A percentile compares a stretch with the other conserved stretches of the same genome.
phyloP scores from a whole-genome alignment of 345 rosid genomes.

The Theobroma cacao region DNA sequence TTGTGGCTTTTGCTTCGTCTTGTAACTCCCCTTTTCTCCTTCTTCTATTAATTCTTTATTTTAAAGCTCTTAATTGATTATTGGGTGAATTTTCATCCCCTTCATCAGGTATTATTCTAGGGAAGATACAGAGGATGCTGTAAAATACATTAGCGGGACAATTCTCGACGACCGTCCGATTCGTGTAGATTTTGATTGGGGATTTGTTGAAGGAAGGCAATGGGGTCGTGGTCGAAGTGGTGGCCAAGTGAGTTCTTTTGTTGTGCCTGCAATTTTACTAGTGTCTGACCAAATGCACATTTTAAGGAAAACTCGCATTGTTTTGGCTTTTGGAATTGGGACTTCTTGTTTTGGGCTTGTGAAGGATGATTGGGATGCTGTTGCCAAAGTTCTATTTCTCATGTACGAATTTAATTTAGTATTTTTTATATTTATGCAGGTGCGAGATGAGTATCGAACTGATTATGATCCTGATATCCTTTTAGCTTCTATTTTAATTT shows the following conservation, averaged over 20 bases:
- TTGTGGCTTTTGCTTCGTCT: conserved; percentile 92
- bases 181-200: conserved; percentile 99
- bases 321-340: background rate
- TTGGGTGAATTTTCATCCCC: background rate
- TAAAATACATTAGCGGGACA: conserved; percentile 89
- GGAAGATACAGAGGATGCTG: conserved; percentile 97
- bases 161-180: conserved; percentile 97
- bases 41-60: background rate
- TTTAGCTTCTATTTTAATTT: conserved; percentile 15
- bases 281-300: background rate
- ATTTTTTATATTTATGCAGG: conserved; percentile 49
- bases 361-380: background rate
- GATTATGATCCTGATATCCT: conserved; percentile 99
- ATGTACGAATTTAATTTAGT: background rate
- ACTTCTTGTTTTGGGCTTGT: background rate
- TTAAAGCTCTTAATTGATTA: background rate
- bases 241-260: conserved; percentile 63
- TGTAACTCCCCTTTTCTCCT: conserved; percentile 38
- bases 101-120: conserved; percentile 76
- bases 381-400: conserved; percentile 6
- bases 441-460: conserved; percentile 97
- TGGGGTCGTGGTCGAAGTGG: conserved; percentile 99
- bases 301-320: background rate
- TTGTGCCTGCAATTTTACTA: conserved; percentile 1
- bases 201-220: conserved; percentile 96